Base-by-base conservation (phyloP, 306 rosid genomes). In the Argentina anserina region DNA sequence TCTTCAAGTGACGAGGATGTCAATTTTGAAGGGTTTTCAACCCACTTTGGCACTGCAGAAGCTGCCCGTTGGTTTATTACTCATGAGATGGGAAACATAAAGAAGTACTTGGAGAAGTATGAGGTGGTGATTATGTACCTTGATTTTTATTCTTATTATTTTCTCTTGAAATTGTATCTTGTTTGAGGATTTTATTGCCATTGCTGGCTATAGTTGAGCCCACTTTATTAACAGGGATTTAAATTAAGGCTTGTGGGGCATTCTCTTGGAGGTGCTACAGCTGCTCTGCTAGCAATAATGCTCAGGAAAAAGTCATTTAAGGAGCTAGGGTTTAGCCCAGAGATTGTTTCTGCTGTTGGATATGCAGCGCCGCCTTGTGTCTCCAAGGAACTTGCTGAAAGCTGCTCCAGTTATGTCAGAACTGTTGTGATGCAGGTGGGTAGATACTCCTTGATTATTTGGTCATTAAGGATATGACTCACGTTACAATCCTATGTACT, bases 201-300 rank as follows among this genome's bases (percentile, higher is more conserved):
- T 65, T 74, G 42, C 56, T 63, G 72, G 76, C 63, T 71, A 60
- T 87, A 65, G 78, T 60, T 72, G 68, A 78, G 59, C 66, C 86
- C 83, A 81, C 88, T 82, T 82, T 84, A 74, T 82, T 66, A 88
- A 88, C 96, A 94, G 97, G 97, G 97, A 81, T 94, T 60, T 82
- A 91, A 92, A 90, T 83, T 94, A 82, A 88, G 90, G 88, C 82
- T 94, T 11, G 97, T 91, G 75, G 97, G 99, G 74, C 99, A 94
- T 94, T 94, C 99, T 50, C 92, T 91, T 67, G 97, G 99, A 78
- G 97, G 97, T 73, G 90, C 99, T 61, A 94, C 81, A 77, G 97
- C 99, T 79, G 86, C 97, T 75, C 63, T 94, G 53, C 79, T 95
- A 70, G 99, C 97, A 64, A 89, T 90, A 81, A 91, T 89, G 96